Percentiles rank a stretch among this genome's conserved stretches.
phyloP scores from a whole-genome alignment of 2,329 filamentous ascomycete species.

The Aspergillus sp. region DNA sequence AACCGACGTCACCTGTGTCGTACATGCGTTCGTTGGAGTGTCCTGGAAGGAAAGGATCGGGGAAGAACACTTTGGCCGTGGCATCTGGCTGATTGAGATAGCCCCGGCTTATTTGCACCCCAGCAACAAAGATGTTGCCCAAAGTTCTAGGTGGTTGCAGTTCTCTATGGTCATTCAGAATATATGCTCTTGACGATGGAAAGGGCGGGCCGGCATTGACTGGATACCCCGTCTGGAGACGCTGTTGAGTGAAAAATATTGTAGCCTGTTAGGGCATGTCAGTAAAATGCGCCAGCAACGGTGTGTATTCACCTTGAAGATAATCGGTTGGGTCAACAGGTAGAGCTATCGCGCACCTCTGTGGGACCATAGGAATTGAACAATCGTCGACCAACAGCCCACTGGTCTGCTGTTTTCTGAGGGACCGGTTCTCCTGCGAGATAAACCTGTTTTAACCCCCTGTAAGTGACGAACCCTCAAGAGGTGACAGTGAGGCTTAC shows the following conservation, averaged over 20 bases:
- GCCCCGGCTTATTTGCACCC: slow-evolving; percentile 36
- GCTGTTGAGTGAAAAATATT: slow-evolving; percentile 30
- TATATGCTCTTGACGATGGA: slow-evolving; percentile 32
- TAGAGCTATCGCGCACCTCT: slow-evolving; percentile 7
- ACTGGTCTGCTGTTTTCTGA: slow-evolving; percentile 25
- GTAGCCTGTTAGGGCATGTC: slow-evolving; percentile 20
- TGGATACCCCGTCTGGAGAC: slow-evolving; percentile 11
- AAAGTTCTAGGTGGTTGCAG: slow-evolving; percentile 27
- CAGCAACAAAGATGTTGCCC: slow-evolving; percentile 38
- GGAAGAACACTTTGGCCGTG: slow-evolving; percentile 24
- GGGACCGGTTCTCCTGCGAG: slow-evolving; percentile 34
- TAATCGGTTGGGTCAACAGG: not conserved
- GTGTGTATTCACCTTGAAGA: no score
- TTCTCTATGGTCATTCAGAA: slow-evolving; percentile 30
- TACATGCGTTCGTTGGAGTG: slow-evolving; percentile 27
- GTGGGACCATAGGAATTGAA: slow-evolving; percentile 43
- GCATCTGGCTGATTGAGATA: slow-evolving; percentile 31
- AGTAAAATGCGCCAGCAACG: no score
- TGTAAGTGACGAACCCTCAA: slow-evolving; percentile 3
- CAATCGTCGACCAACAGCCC: slow-evolving; percentile 20
- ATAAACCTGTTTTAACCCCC: slow-evolving; percentile 25
- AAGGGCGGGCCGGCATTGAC: slow-evolving; percentile 34
- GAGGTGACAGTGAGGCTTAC: not conserved
- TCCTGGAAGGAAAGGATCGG: slow-evolving; percentile 18
- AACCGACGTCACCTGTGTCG: slow-evolving; percentile 37